phyloP scores from a whole-genome alignment of 106 monocot genomes.

The Acorus gramineus region DNA sequence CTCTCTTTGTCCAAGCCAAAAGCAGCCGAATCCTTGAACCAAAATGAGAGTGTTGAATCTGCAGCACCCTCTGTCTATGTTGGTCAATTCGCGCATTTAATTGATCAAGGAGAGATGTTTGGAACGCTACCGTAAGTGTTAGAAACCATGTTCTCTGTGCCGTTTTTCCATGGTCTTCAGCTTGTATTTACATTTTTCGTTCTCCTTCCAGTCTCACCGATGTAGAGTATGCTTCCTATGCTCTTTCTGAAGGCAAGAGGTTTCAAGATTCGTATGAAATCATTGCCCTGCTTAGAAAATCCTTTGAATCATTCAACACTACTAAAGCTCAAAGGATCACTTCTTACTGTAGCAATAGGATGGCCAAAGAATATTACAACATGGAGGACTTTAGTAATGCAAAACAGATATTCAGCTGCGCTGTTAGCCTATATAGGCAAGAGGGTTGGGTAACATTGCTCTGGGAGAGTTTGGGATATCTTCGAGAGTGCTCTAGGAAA shows the following conservation, averaged over 20 bases:
- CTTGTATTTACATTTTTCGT: slow-evolving; percentile 14
- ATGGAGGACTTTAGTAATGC: slow-evolving; percentile 55
- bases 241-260: slow-evolving; percentile 51
- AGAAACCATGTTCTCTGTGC: neutral
- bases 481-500: slow-evolving; percentile 57
- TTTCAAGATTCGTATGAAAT: slow-evolving; percentile 85
- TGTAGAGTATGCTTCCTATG: slow-evolving; percentile 61
- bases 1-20: slow-evolving; percentile 23
- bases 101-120: slow-evolving; percentile 61
- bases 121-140: slow-evolving; percentile 57
- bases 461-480: slow-evolving; percentile 77
- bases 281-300: slow-evolving; percentile 65
- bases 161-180: slow-evolving; percentile 1
- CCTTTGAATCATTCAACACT: slow-evolving; percentile 70
- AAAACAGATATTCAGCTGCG: slow-evolving; percentile 59
- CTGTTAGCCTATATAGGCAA: slow-evolving; percentile 56
- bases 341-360: slow-evolving; percentile 50
- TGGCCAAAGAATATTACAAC: slow-evolving; percentile 70
- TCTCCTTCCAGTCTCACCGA: slow-evolving; percentile 65
- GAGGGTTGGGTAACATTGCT: slow-evolving; percentile 90
- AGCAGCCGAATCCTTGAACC: slow-evolving; percentile 6
- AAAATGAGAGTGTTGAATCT: slow-evolving; percentile 39
- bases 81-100: slow-evolving; percentile 65
- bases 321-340: slow-evolving; percentile 59
- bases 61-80: slow-evolving; percentile 54